Evolutionary conservation across 2,329 filamentous ascomycete species (phyloP), one percentile per base, ranked within the genome.

Genomic region (Trichophyton simii): DNA sequence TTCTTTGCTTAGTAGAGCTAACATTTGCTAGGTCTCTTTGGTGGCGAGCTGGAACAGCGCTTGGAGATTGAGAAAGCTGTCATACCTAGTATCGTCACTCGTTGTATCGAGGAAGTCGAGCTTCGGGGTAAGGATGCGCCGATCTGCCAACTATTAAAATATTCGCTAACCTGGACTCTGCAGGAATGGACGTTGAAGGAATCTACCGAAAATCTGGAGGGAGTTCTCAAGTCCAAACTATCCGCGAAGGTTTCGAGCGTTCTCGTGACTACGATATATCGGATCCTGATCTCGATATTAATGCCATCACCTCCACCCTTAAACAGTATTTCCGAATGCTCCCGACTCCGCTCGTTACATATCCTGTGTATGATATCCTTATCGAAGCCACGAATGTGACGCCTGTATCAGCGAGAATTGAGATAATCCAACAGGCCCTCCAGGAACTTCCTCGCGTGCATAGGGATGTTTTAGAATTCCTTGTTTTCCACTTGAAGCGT

Each of bases 321-420:
- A 99, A 99, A 78, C 92, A 97, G 74, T 99, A 97, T 72, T 96
- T 99, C 83, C 85, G 94, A 67, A 94, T 91, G 75, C 80, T 97
- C 41, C 94, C 94, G 0, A 88, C 82, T 6, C 94, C 94, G 2
- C 80, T 99, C 36, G 84, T 99, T 68, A 96, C 92, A 0, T 96
- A 87, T 73, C 89, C 95, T 22, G 86, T 95, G 28, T 99, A 99
- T 70, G 92, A 97, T 67, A 82, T 84, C 44, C 83, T 99, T 58
- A 78, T 99, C 57, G 91, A 96, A 67, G 73, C 75, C 61, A 75
- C 73, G 18, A 86, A 82, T 63, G 80, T 92, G 60, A 78, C 82
- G 61, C 84, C 87, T 62, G 79, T 83, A 50, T 75, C 81, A 11
- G 86, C 89, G 67, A 85, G 89, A 62, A 85, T 88, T 65, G 78